These are phyloP conservation scores for Themeda triandra DNA, from an alignment of 176 grass and related monocot species.

Conservation along the genomic window DNA sequence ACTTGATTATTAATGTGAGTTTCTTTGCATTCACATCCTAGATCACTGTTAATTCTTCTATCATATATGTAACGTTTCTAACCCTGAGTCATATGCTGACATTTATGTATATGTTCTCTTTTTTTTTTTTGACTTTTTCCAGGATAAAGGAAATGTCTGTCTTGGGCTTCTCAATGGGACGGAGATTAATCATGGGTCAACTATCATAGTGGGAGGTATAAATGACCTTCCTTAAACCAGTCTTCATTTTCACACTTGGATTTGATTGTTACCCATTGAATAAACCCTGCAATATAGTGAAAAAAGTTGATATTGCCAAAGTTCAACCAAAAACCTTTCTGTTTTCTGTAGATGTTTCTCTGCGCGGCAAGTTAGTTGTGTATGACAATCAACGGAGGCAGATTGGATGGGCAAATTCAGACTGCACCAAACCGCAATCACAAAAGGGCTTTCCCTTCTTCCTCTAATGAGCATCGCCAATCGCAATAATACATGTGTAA, in stretches of 20 bases:
- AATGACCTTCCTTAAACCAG: background rate
- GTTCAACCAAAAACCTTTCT: background rate
- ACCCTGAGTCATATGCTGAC: constrained; percentile 1
- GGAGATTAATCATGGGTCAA: constrained; percentile 71
- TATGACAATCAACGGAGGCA: constrained; percentile 79
- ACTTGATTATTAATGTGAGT: constrained; percentile 79
- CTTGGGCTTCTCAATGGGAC: constrained; percentile 86
- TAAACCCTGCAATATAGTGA: background rate
- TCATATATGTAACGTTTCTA: background rate
- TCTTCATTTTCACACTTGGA: background rate
- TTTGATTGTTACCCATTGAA: background rate
- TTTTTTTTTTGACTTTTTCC: constrained; percentile 29
- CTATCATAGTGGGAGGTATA: constrained; percentile 90
- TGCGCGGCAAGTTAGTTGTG: constrained; percentile 88
- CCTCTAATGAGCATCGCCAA: constrained; percentile 40
- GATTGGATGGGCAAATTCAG: constrained; percentile 85
- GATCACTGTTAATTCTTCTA: background rate
- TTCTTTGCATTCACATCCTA: constrained; percentile 6
- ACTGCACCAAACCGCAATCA: constrained; percentile 58
- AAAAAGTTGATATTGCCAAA: background rate
- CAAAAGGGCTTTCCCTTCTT: constrained; percentile 79
- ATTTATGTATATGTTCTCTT: background rate
- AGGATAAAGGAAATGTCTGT: constrained; percentile 93
- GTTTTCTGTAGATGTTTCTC: constrained; percentile 74
- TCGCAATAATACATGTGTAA: background rate